Evolutionary conservation across 305 asterid species (phyloP).

Genomic region (Coffea humblotiana): DNA sequence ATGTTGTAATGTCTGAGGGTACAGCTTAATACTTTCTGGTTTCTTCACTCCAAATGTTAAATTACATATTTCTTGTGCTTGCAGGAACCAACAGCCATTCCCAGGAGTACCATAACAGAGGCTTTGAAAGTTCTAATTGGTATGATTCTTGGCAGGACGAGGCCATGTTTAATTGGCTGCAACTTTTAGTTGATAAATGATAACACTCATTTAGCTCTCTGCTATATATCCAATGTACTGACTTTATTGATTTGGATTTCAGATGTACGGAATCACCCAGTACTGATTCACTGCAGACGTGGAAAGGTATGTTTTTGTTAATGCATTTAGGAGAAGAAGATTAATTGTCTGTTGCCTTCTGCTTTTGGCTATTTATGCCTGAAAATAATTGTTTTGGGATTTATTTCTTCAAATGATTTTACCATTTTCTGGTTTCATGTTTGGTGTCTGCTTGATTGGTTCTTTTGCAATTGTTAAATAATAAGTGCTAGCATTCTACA

Average conservation of each 20-base stretch:
- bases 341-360: neutral
- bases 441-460: neutral
- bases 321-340: neutral
- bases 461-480: neutral
- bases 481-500: neutral
- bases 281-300: constrained; percentile 48
- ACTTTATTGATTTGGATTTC: constrained; percentile 8
- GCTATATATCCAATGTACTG: neutral
- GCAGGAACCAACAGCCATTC: constrained; percentile 39
- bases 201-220: neutral
- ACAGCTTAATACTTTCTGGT: neutral
- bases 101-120: constrained; percentile 33
- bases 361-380: neutral
- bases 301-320: constrained; percentile 37
- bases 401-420: neutral
- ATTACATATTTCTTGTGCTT: constrained; percentile 2
- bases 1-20: neutral
- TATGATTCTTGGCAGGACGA: constrained; percentile 13
- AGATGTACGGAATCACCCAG: constrained; percentile 53
- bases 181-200: neutral
- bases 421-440: neutral
- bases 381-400: neutral
- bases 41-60: neutral
- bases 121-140: constrained; percentile 43
- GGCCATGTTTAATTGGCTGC: neutral